Conservation (phyloP, 805 yeast species). For the Starmerella bombi region DNA sequence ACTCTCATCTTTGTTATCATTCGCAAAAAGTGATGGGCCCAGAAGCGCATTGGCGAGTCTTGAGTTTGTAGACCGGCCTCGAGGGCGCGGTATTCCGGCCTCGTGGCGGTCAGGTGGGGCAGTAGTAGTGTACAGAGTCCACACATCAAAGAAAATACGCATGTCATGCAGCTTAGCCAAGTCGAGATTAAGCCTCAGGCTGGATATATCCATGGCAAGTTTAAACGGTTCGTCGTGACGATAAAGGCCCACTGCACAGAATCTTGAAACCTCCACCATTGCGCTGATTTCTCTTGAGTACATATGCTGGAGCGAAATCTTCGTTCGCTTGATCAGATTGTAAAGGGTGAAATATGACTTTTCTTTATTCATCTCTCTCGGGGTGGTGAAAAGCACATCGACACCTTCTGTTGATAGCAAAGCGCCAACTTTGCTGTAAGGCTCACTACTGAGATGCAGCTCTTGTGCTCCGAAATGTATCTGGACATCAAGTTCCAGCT, state of each 20-base stretch:
- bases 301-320: conserved; percentile 72
- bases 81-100: not conserved
- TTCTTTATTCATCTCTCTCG: conserved; percentile 10
- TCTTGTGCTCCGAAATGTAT: conserved; percentile 60
- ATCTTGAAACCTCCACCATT: conserved; percentile 6
- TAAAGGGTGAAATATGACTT: conserved; percentile 33
- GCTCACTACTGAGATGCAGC: conserved; percentile 75
- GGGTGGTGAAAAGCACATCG: conserved; percentile 38
- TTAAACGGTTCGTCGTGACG: conserved; percentile 12
- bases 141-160: conserved; percentile 41
- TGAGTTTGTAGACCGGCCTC: not conserved
- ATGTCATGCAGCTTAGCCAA: conserved; percentile 80
- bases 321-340: conserved; percentile 40
- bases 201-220: conserved; percentile 37
- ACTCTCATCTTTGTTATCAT: not conserved
- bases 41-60: not conserved
- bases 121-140: conserved; percentile 12
- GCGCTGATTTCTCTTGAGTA: conserved; percentile 87
- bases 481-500: conserved; percentile 11
- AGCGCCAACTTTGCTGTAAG: conserved; percentile 85
- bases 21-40: not conserved
- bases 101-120: not conserved
- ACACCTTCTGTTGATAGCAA: conserved; percentile 60
- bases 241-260: conserved; percentile 6
- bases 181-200: conserved; percentile 46